A percentile compares a stretch with the other conserved stretches of the same genome.
Evolutionary conservation across 2,329 filamentous ascomycete genomes (phyloP).

Genomic region (Knufia fluminis): DNA sequence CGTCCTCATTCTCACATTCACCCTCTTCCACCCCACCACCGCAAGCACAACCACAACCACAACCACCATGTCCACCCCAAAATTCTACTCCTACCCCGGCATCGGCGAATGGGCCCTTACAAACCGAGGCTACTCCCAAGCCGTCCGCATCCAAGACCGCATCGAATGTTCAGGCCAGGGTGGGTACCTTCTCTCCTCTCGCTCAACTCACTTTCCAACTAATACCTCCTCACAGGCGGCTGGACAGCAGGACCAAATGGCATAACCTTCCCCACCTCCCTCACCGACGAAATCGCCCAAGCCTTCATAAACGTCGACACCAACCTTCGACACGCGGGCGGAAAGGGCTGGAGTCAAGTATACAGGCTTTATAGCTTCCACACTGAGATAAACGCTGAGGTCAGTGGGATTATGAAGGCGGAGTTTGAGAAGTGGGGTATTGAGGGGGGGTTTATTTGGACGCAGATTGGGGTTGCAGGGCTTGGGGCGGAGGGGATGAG

Average conservation of each 20-base stretch:
- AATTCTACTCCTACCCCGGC: background rate
- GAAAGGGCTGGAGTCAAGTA: slow-evolving; percentile 47
- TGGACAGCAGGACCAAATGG: no score
- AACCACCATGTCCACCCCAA: background rate
- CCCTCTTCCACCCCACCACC: no score
- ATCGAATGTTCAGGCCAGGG: slow-evolving; percentile 42
- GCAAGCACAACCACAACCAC: no score
- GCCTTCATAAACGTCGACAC: slow-evolving; percentile 50
- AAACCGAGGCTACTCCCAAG: slow-evolving; percentile 34
- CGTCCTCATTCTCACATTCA: no score
- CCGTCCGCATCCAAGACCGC: slow-evolving; percentile 39
- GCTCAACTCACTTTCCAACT: no score
- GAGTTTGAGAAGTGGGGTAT: slow-evolving; percentile 44
- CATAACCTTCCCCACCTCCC: background rate
- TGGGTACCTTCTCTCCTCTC: slow-evolving; percentile 18
- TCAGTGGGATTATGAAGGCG: slow-evolving; percentile 34
- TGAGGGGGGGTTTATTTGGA: slow-evolving; percentile 46
- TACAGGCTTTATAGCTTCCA: slow-evolving; percentile 42
- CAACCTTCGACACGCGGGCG: slow-evolving; percentile 44
- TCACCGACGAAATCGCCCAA: slow-evolving; percentile 36
- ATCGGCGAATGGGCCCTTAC: background rate
- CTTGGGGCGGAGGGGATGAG: slow-evolving; percentile 35
- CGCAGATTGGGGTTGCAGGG: slow-evolving; percentile 39
- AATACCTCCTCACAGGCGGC: no score
- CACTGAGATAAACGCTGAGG: slow-evolving; percentile 33